These are phyloP conservation scores for Yamadazyma laniorum DNA, from an alignment of 805 yeast species.

Conservation along the genomic window DNA sequence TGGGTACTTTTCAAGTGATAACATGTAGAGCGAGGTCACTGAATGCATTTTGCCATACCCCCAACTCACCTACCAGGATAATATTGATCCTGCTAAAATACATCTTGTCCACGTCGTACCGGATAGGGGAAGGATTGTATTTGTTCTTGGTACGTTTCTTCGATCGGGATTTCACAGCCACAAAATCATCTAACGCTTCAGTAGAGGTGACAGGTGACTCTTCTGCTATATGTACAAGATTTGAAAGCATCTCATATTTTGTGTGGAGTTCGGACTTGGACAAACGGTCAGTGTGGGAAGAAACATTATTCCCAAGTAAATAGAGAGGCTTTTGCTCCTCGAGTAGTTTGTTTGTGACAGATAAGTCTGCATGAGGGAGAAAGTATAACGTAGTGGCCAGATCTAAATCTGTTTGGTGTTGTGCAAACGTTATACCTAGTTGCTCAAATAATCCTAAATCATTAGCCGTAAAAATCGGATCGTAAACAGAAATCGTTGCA, in stretches of 20 bases:
- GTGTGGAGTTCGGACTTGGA: slow-evolving; percentile 40
- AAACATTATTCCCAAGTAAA: slow-evolving; percentile 51
- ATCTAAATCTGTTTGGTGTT: slow-evolving; percentile 8
- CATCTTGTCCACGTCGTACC: slow-evolving; percentile 25
- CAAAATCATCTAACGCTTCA: slow-evolving; percentile 11
- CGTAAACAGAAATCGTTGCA: slow-evolving; percentile 49
- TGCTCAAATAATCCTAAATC: slow-evolving; percentile 39
- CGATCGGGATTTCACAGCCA: slow-evolving; percentile 20
- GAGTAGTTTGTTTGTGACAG: slow-evolving; percentile 45
- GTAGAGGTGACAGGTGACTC: slow-evolving; percentile 5
- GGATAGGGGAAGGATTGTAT: slow-evolving; percentile 29
- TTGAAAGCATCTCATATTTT: slow-evolving; percentile 45
- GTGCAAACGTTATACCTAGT: slow-evolving; percentile 13
- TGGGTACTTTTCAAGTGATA: neutral
- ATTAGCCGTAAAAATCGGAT: slow-evolving; percentile 55
- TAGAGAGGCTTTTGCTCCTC: slow-evolving; percentile 30
- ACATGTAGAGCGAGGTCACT: slow-evolving; percentile 51
- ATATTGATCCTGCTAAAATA: slow-evolving; percentile 31
- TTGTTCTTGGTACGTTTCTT: slow-evolving; percentile 20
- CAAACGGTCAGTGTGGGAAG: slow-evolving; percentile 54
- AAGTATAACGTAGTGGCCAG: slow-evolving; percentile 45
- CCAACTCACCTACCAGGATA: slow-evolving; percentile 18
- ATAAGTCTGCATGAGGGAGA: slow-evolving; percentile 75
- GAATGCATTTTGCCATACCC: slow-evolving; percentile 52
- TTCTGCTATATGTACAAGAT: slow-evolving; percentile 26